These are phyloP conservation scores for Symbiodinium pilosum DNA, from an alignment of 73 alveolate species.

Conservation along the genomic window DNA sequence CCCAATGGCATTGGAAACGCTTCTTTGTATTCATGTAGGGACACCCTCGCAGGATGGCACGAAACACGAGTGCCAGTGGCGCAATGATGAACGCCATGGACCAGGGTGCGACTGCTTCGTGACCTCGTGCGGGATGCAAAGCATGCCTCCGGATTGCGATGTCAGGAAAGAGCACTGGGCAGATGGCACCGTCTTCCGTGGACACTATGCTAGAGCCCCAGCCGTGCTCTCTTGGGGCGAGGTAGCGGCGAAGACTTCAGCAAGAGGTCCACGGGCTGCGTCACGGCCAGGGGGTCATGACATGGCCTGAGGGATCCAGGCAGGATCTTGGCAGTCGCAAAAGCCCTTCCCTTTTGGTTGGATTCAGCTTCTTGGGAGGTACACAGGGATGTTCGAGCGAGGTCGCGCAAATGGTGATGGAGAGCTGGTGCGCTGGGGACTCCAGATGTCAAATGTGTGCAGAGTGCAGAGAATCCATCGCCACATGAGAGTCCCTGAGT, in stretches of 20 bases:
- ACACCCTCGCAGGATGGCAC: conserved; percentile 47
- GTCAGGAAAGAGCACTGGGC: conserved; percentile 83
- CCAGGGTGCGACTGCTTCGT: conserved; percentile 16
- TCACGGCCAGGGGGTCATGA: conserved; percentile 81
- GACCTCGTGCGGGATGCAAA: too few relatives aligned
- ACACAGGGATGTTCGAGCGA: conserved; percentile 76
- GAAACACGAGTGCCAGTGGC: conserved; percentile 87
- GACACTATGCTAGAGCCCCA: conserved; percentile 24
- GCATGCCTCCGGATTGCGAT: too few relatives aligned
- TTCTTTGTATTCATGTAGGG: not conserved
- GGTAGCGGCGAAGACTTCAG: not conserved
- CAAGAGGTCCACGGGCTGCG: conserved; percentile 78
- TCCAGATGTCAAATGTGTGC: not conserved
- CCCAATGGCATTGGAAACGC: not conserved
- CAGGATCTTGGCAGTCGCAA: not conserved
- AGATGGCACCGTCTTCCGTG: conserved; percentile 69
- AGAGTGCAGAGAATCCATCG: too few relatives aligned
- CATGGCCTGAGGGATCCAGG: conserved; percentile 95
- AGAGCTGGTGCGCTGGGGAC: conserved; percentile 24
- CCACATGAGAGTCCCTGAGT: too few relatives aligned
- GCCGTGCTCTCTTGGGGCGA: too few relatives aligned
- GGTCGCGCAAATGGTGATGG: conserved; percentile 95
- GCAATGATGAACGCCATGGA: conserved; percentile 87
- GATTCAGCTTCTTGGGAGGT: conserved; percentile 6
- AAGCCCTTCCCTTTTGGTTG: not conserved